Conservation (phyloP, 257 asterid species). For the Craterostigma plantagineum region DNA sequence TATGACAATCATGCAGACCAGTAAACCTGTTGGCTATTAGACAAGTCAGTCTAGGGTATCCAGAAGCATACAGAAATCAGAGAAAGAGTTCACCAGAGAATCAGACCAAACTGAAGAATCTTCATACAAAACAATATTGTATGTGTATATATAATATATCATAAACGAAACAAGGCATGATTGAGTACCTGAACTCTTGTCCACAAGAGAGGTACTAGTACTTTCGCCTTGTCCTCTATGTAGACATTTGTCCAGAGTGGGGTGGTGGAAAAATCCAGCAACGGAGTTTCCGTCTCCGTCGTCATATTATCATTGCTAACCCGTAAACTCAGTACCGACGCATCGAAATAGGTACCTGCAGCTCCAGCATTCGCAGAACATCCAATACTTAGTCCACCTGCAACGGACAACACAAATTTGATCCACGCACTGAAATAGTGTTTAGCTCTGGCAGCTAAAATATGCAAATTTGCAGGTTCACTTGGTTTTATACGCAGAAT, state of each 20-base stretch:
- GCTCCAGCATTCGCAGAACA: conserved; percentile 92
- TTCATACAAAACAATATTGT: no score
- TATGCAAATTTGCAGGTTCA: no score
- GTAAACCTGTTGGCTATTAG: no score
- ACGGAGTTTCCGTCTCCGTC: conserved; percentile 93
- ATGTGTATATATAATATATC: no score
- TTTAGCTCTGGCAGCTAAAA: no score
- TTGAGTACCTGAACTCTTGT: conserved; percentile 87
- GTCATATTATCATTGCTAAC: conserved; percentile 75
- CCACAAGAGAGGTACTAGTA: conserved; percentile 91
- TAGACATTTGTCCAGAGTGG: conserved; percentile 93
- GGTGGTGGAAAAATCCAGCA: conserved; percentile 81
- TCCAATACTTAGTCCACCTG: conserved; percentile 85
- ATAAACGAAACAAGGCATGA: conserved; percentile 12
- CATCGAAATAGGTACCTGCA: conserved; percentile 97
- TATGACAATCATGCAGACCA: no score
- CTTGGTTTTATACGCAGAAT: no score
- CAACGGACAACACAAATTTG: conserved; percentile 14
- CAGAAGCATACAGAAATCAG: no score
- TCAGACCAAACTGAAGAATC: no score
- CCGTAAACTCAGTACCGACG: conserved; percentile 77
- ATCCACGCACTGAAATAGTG: no score
- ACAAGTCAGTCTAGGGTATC: no score
- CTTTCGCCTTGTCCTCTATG: conserved; percentile 88
- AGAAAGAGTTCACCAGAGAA: no score